phyloP scores from a whole-genome alignment of 179 eudicot species.

The Heliamphora pulchella region DNA sequence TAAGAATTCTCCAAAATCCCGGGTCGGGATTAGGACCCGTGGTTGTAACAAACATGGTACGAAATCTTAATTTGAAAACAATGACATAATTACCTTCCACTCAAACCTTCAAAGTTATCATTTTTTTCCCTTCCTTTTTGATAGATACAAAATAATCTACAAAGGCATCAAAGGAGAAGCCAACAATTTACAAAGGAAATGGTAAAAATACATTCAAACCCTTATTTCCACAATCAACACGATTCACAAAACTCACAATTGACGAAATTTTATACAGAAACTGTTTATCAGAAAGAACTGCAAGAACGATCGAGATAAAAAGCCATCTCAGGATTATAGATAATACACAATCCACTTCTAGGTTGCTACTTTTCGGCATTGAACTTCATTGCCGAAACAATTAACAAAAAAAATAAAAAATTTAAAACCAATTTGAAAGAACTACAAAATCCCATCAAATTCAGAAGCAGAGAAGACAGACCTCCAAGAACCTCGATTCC shows the following conservation, averaged over 20 bases:
- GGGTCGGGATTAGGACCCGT: too few species aligned
- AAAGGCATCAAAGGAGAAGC: not conserved
- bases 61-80: not conserved
- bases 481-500: conserved; percentile 55
- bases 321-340: not conserved
- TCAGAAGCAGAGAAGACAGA: conserved; percentile 16
- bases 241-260: not conserved
- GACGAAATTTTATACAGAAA: not conserved
- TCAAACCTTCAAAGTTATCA: not conserved
- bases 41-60: not conserved
- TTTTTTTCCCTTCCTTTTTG: not conserved
- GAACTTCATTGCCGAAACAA: not conserved
- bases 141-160: not conserved
- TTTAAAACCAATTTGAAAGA: not conserved
- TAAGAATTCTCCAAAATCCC: too few species aligned
- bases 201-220: not conserved
- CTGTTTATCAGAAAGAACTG: not conserved
- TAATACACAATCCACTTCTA: not conserved
- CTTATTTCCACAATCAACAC: not conserved
- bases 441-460: not conserved
- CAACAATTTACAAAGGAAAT: not conserved
- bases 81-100: too few species aligned
- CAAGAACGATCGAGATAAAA: not conserved
- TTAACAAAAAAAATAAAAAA: not conserved
- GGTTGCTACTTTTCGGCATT: not conserved